Evolutionary conservation across 768 basidiomycete genomes (phyloP), one percentile per base, ranked within the genome.

Genomic region (Thelephora ganbajun): DNA sequence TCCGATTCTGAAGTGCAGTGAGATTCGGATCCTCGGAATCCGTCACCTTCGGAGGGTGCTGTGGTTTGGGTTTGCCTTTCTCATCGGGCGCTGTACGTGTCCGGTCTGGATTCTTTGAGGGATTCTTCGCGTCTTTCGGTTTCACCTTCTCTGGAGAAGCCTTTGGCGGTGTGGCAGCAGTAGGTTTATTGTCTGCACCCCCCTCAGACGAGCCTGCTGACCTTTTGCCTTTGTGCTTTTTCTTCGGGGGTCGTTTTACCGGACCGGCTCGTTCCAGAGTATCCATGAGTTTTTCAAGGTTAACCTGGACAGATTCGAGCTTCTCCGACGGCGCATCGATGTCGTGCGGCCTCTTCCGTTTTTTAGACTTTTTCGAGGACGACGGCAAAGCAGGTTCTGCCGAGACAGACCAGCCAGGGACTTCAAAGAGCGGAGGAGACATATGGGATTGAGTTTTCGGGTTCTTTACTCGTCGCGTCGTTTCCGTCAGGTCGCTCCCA

Each of bases 1-100:
- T 84, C 16, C 62, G 69, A 44, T 71, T 73, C 60, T 96, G 93
- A 54, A 94, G 66, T 2, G 71, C 63, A 6, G 91, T 92, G 47
- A 93, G 54, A 30, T 43, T 36, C 5, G 36, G 48, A 18, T 45
- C 53, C 18, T 22, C 12, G 33, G 43, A 33, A 22, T 47, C 42
- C 12, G 18, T 35, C 20, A 35, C 33, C 33, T 46, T 54, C 23
- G 16, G 33, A 22, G 12, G 35, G 12, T 37, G 20, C 19, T 11
- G 52, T 19, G 30, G 13, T 39, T 43, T 43, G 6, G 20, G 20
- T 43, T 9, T 43, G 20, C 30, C 23, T 47, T 11, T 23, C 42
- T 23, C 42, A 45, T 39, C 18, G 35, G 43, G n/a, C 43, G 49
- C 37, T 33, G 44, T 36, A 48, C 35, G 47, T 44, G 47, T 20